These are phyloP conservation scores for Trypethelium eluteriae DNA, from an alignment of 495 filamentous ascomycete genomes.

Conservation along the genomic window DNA sequence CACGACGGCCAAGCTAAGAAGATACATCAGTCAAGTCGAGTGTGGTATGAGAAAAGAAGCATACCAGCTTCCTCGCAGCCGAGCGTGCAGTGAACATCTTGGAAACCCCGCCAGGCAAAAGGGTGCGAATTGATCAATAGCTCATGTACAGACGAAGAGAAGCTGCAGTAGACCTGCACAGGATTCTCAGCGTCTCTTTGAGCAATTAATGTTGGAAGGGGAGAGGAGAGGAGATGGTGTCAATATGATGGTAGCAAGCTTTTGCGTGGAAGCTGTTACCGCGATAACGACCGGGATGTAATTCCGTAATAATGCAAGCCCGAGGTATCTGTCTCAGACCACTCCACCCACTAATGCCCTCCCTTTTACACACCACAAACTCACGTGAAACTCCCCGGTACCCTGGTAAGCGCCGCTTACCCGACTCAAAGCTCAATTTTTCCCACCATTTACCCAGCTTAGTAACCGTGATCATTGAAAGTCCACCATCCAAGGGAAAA, in stretches of 20 bases:
- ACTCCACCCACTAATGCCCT: neutral
- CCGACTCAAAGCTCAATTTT: neutral
- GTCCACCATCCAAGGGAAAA: neutral
- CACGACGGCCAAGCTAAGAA: conserved; percentile 22
- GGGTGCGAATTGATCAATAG: neutral
- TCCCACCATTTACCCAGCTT: neutral
- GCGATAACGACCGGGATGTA: neutral
- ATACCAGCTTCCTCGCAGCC: conserved; percentile 29
- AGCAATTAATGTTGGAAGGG: neutral
- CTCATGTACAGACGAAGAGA: conserved; percentile 5
- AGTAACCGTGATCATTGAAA: neutral
- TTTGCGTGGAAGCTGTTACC: neutral
- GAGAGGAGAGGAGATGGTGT: conserved; percentile 8
- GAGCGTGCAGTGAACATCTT: conserved; percentile 25
- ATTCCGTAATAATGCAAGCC: conserved; percentile 2
- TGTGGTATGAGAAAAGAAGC: conserved; percentile 10
- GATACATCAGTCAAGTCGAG: neutral
- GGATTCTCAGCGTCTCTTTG: neutral
- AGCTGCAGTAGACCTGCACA: neutral
- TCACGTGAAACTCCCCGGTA: neutral
- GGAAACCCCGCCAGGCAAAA: neutral
- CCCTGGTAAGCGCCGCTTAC: neutral
- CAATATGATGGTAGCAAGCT: neutral
- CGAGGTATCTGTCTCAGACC: neutral
- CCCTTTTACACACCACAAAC: neutral